Evolutionary conservation across 306 rosid genomes (phyloP), one percentile per base, ranked within the genome.

Genomic region (Castanea sativa): DNA sequence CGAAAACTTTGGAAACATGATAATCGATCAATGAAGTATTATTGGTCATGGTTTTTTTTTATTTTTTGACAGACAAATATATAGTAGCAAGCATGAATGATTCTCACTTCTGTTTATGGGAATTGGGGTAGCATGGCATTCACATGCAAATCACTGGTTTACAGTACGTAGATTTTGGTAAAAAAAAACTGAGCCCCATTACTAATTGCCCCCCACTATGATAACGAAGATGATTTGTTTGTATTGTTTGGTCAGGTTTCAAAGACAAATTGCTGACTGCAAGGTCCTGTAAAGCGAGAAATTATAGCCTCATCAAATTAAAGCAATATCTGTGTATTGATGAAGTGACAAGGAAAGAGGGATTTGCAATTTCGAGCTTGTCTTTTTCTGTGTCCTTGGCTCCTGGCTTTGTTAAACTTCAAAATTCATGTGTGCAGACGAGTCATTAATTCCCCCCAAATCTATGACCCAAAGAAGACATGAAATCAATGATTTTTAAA

Each of bases 181-280:
- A 12, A 32, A 30, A 30, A 2, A 30, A 41, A 2, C 51, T 33
- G 72, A 35, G 6, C 72, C 23, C 72, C 72, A 68, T 68, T n/a
- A 68, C 72, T 35, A 18, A 27, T 3, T 33, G 3, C 38, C 70
- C 13, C 61, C 73, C 76, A 16, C 69, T 30, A 45, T 69, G 76
- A 59, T 75, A 71, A 49, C 52, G 45, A 64, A 57, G 76, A 63
- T 72, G 64, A 41, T 76, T 80, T 74, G 1, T 35, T 32, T 35
- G 20, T 71, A 38, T 20, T 76, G 41, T 45, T 21, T 57, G 70
- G 43, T 65, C 73, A 68, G 3, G 30, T 30, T 15, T 61, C 5
- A 19, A 5, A 5, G 55, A 71, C 10, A 58, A 56, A 58, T 69
- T 56, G 67, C 78, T 76, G 77, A 79, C 59, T 25, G 77, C 69